These are phyloP conservation scores for Magnusiomyces fungicola DNA, from an alignment of 1,139 yeast species.

Conservation along the genomic window DNA sequence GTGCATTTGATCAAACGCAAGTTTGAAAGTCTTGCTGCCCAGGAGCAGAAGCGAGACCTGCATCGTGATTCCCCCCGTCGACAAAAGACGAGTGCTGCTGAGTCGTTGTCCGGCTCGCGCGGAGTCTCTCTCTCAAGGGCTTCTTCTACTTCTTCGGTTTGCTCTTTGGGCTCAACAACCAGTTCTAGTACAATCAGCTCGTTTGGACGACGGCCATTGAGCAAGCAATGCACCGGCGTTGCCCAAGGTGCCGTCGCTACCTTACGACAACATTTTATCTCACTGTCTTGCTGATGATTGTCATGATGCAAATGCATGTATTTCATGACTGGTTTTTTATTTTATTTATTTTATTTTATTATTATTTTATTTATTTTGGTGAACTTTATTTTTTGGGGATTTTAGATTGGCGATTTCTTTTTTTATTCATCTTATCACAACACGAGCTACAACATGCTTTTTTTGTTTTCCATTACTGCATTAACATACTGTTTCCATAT, in stretches of 20 bases:
- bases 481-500: too few relatives aligned
- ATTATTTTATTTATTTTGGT: not conserved
- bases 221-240: not conserved
- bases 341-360: not conserved
- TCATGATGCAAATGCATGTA: too few relatives aligned
- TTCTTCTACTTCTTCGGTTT: not conserved
- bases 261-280: slow-evolving; percentile 4
- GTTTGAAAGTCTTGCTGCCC: not conserved
- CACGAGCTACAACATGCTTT: not conserved
- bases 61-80: too few relatives aligned
- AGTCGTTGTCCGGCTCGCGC: too few relatives aligned
- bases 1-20: not conserved
- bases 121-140: not conserved
- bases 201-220: not conserved
- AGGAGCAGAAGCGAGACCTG: too few relatives aligned
- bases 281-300: slow-evolving; percentile 4
- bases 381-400: not conserved
- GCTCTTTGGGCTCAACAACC: not conserved
- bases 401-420: too few relatives aligned
- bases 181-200: not conserved
- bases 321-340: not conserved
- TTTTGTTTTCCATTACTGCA: too few relatives aligned
- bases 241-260: slow-evolving; percentile 6
- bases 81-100: too few relatives aligned
- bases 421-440: not conserved